Evolutionary conservation across 2,329 filamentous ascomycete species (phyloP), one percentile per base, ranked within the genome.

Genomic region (Clonostachys chloroleuca): DNA sequence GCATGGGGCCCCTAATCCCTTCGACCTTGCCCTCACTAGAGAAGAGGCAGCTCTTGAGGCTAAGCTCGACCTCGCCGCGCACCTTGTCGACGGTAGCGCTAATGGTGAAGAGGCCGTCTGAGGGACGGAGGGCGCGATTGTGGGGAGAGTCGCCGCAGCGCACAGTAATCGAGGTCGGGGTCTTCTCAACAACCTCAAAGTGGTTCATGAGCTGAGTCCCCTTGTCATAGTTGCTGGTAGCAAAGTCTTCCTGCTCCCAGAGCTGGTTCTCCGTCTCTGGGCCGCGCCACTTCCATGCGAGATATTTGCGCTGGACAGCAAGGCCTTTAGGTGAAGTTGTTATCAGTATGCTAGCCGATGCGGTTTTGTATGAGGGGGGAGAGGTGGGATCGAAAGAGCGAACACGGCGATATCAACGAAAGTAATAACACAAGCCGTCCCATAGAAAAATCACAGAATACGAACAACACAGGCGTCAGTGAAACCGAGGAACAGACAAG

Each of bases 101-200:
- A 57, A 87, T 83, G 60, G 84, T 74, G 52, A 88, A 87, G 24
- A 88, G 66, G 0, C 85, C 85, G 56, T 89, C 85, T 2, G 75
- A 78, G 9, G 73, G 69, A 8, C 85, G 73, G 3, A 78, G 73
- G 1, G 69, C 75, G 41, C 67, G 68, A 41, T 78, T 78, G 18
- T 80, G 70, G 1, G 85, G 85, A 3, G 79, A 80, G 51, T 84
- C 85, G 14, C 85, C 85, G 53, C 80, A 85, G 18, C 85, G 79
- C 18, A 88, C 73, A 1, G 81, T 73, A 49, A 88, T 83, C 12
- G 74, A 69, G 7, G 72, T 73, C 0, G 77, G 68, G 0, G 78
- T 83, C 65, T 84, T 84, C 46, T 83, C 78, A 1, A 89, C 68
- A 0, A 89, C 83, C 61, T 88, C 82, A 58, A 89, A 89, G 62